Base-by-base conservation (phyloP, 495 filamentous ascomycete species). In the Pseudoneurospora amorphoporcata region DNA sequence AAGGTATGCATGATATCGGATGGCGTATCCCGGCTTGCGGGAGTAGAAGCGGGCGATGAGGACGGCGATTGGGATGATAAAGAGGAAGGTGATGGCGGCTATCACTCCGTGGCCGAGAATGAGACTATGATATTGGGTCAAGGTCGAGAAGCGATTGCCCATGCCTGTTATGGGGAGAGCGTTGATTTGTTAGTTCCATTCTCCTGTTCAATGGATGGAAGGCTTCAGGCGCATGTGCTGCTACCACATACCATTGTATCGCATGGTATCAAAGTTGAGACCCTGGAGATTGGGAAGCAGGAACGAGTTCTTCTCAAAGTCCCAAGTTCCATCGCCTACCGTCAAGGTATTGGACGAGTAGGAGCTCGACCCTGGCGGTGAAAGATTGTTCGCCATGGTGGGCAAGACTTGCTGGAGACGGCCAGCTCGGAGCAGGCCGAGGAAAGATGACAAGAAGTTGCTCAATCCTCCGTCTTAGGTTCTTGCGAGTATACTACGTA, bases 261-360 rank as follows among this genome's bases (percentile, higher is more conserved):
- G 89, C 91, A 94, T 97, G n/a, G 94, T 97, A 70, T 91, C 93
- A 81, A 94, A 94, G 81, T 97, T 97, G 17, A 96, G 79, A 3
- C 94, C 94, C 79, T 92, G 86, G 43, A 97, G 81, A 82, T 95
- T 95, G 35, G 94, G 94, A 65, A 97, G 82, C 68, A 97, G 86
- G 81, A 97, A 97, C 9, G 90, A 92, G 81, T 97, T 94, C 80
- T 91, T 88, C 72, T 86, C 83, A 35, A 87, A 87, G 76, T 97
- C 93, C 94, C 94, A 97, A 39, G 94, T 97, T 39, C 94, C 94
- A 84, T 97, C 94, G 72, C 94, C 94, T 19, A 97, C 94, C 75
- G 87, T 88, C 82, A 97, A 84, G 53, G 92, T 95, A 80, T 93
- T 87, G 61, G 93, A 97, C 68, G 87, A 82, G 84, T 97, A 97